These are phyloP conservation scores for Eruca vesicaria DNA, from an alignment of 441 rosid genomes.

Conservation along the genomic window DNA sequence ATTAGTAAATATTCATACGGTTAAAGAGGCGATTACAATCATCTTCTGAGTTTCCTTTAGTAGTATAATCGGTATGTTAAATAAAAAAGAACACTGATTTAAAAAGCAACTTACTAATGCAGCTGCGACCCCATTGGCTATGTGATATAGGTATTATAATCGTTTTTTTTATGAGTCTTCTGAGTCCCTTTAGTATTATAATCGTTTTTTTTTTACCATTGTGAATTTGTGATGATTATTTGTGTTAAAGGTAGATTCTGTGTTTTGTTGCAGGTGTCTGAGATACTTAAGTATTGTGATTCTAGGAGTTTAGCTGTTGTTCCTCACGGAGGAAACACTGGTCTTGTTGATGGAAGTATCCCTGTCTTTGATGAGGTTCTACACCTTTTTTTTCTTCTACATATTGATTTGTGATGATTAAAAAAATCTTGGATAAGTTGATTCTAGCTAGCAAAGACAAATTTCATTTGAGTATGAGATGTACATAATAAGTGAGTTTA, in stretches of 20 bases:
- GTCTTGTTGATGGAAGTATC: constrained; percentile 97
- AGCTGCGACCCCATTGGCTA: constrained; percentile 83
- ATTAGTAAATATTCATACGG: constrained; percentile 80
- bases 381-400: too few relatives aligned
- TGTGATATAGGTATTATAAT: too few relatives aligned
- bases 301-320: constrained; percentile 82
- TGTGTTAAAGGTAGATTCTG: too few relatives aligned
- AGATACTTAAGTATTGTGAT: constrained; percentile 76
- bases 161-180: too few relatives aligned
- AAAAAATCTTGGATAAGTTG: neutral
- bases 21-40: constrained; percentile 4
- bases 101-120: constrained; percentile 65
- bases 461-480: too few relatives aligned
- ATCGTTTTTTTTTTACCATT: too few relatives aligned
- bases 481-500: too few relatives aligned
- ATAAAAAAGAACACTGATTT: neutral
- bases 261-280: constrained; percentile 62
- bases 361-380: constrained; percentile 95
- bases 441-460: neutral
- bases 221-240: neutral
- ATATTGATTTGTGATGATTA: too few relatives aligned
- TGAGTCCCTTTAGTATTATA: too few relatives aligned
- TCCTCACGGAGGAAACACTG: constrained; percentile 98
- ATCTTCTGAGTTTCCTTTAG: neutral
- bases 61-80: too few relatives aligned